Evolutionary conservation across 306 rosid genomes (phyloP).

Genomic region (Malus sieversii): DNA sequence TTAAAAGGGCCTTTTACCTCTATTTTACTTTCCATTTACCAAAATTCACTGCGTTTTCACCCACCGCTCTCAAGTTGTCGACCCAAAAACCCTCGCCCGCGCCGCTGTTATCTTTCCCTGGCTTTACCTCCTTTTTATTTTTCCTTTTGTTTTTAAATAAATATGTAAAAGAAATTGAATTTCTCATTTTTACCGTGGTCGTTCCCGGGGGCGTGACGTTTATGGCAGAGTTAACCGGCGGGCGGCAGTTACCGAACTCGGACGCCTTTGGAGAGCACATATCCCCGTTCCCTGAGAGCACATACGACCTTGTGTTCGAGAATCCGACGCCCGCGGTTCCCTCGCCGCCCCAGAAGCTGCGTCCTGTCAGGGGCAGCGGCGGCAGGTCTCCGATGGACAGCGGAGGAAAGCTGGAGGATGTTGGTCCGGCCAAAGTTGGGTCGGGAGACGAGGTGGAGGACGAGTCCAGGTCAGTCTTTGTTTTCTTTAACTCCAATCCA

Average conservation of each 20-base stretch:
- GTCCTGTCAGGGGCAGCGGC: slow-evolving; percentile 57
- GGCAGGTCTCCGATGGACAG: slow-evolving; percentile 22
- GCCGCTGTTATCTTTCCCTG: slow-evolving; percentile 15
- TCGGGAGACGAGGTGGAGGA: slow-evolving; percentile 23
- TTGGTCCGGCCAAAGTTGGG: slow-evolving; percentile 19
- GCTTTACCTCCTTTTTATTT: background rate
- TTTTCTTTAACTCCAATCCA: background rate
- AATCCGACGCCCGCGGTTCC: slow-evolving; percentile 21
- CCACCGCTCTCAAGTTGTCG: background rate
- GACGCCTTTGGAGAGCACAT: slow-evolving; percentile 43
- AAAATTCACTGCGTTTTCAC: slow-evolving; percentile 28
- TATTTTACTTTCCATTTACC: slow-evolving; percentile 24
- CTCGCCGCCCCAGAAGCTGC: slow-evolving; percentile 69
- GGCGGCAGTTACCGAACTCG: slow-evolving; percentile 12
- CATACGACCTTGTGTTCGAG: slow-evolving; percentile 50
- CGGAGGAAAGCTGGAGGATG: background rate
- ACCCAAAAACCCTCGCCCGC: slow-evolving; percentile 22
- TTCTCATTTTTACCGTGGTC: background rate
- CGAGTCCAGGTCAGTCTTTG: slow-evolving; percentile 44
- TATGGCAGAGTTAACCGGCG: slow-evolving; percentile 42
- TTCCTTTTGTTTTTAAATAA: background rate
- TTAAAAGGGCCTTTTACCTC: slow-evolving; percentile 18
- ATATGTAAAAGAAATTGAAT: background rate
- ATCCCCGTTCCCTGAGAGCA: slow-evolving; percentile 63
- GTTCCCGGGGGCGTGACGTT: background rate